Base-by-base conservation (phyloP, 1,139 yeast genomes). In the Hansenula sp. region DNA sequence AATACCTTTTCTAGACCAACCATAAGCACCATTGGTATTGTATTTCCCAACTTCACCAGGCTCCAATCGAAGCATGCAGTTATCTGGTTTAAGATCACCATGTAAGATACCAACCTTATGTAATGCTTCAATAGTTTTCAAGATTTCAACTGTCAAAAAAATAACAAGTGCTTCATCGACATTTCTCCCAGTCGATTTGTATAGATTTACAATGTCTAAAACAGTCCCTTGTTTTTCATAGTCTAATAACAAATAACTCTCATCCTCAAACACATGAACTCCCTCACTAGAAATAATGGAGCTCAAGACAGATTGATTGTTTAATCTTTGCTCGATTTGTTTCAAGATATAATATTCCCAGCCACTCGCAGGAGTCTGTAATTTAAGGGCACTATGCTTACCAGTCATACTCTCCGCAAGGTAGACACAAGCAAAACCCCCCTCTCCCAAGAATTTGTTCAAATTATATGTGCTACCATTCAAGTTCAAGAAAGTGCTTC, bases 21-120 rank as follows among this genome's bases (percentile, higher is more conserved):
- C 76, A 38, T 62, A 50, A 7, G 55, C 47, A 0, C 77, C 76
- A 25, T 62, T 57, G 12, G 65, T 51, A 38, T 57, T 54, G 52
- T 68, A 74, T 10, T 51, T 38, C 58, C 55, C 61, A 12, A 40
- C 35, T 6, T 55, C 54, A 45, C 35, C 25, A n/a, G 49, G 54
- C n/a, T 67, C 68, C 36, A 87, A 72, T 35, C 85, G 65, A 0
- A 89, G 60, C 96, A 91, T 86, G 52, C 94, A 85, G 58, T 90
- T 90, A 50, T 88, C 96, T 0, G 96, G 85, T 57, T 85, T 87
- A 46, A 90, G 64, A 60, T 89, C 96, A 1, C 96, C 95, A 65
- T 91, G 97, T 15, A 91, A 69, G 1, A 90, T 78, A 0, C 84
- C 83, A 12, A 76, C 66, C 0, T 65, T 61, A 57, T 91, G 97